These are phyloP conservation scores for Fusarium tjaetaba DNA, from an alignment of 2,329 filamentous ascomycete species.

Conservation along the genomic window DNA sequence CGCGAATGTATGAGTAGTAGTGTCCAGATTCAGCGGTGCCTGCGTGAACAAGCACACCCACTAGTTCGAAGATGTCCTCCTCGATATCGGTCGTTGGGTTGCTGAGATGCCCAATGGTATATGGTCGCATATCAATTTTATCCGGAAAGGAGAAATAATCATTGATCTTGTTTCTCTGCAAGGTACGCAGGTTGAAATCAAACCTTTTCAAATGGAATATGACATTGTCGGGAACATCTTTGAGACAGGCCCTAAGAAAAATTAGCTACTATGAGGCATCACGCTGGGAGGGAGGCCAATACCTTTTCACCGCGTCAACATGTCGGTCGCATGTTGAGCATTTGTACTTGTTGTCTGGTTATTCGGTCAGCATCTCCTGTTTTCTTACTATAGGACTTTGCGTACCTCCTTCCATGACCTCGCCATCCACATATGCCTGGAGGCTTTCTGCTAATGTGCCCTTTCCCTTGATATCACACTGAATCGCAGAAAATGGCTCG, in stretches of 20 bases:
- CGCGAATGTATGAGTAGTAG: constrained; percentile 95
- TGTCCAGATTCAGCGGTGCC: constrained; percentile 94
- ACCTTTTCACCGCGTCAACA: constrained; percentile 92
- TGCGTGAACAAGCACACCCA: constrained; percentile 93
- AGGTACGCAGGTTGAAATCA: constrained; percentile 79
- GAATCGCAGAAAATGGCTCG: constrained; percentile 93
- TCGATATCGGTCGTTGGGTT: constrained; percentile 63
- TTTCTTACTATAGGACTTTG: background rate
- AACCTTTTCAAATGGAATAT: constrained; percentile 96
- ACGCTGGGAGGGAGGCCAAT: constrained; percentile 24
- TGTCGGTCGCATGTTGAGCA: constrained; percentile 89
- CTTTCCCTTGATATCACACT: constrained; percentile 97
- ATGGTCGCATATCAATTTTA: constrained; percentile 86
- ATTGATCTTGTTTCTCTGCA: constrained; percentile 92
- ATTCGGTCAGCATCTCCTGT: constrained; percentile 11
- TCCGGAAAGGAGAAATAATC: constrained; percentile 91
- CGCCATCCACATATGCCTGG: constrained; percentile 93
- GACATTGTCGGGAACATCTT: constrained; percentile 90
- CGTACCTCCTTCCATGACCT: constrained; percentile 90
- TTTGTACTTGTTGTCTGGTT: constrained; percentile 92
- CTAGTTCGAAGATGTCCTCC: constrained; percentile 87
- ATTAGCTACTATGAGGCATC: background rate
- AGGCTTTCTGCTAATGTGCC: constrained; percentile 84
- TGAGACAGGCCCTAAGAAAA: constrained; percentile 78
- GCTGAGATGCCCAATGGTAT: constrained; percentile 86